Evolutionary conservation across 2,329 filamentous ascomycete species (phyloP), one percentile per base, ranked within the genome.

Genomic region (Chaetomium sp.): DNA sequence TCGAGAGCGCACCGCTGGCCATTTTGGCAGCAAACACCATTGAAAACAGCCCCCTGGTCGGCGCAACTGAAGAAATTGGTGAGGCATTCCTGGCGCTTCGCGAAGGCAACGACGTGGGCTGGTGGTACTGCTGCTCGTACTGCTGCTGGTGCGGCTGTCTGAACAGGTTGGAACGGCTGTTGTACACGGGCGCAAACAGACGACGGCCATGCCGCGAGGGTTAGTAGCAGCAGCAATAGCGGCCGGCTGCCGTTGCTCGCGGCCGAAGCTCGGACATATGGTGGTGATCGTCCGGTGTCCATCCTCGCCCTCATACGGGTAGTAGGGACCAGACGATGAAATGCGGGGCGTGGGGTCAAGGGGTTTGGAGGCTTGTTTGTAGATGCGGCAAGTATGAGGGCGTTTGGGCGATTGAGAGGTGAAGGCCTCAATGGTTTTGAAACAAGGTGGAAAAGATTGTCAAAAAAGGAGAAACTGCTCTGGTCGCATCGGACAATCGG

Each of bases 1-100:
- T 82, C 79, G 4, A 80, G 66, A 3, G 74, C 70, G 64, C 79
- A 82, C 19, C 68, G 64, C 59, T 81, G 78, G 35, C 76, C 77
- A 57, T 71, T 73, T 47, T 74, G 69, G 64, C 79, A 82, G 66
- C 79, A 82, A 32, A 79, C 69, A 56, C 72, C 73, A 43, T 63
- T 68, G 62, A 81, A 82, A 43, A 65, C 70, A 27, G 70, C 60
- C 7, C 79, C 79, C 49, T 76, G 68, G 58, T 72, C 64, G 19
- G 77, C 73, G 66, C 79, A 82, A 56, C 73, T 76, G 64, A 74
- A 79, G 57, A 75, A 80, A 62, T 78, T 72, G 49, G 70, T 68
- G 6, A 78, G 75, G 57, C 79, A 81, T 44, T 66, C 61, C 46
- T 66, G 64, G n/a, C 65, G 59, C 46, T 59, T 62, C 27, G 61